Conservation (phyloP, 2,329 filamentous ascomycete genomes). For the Arthroderma sp. region DNA sequence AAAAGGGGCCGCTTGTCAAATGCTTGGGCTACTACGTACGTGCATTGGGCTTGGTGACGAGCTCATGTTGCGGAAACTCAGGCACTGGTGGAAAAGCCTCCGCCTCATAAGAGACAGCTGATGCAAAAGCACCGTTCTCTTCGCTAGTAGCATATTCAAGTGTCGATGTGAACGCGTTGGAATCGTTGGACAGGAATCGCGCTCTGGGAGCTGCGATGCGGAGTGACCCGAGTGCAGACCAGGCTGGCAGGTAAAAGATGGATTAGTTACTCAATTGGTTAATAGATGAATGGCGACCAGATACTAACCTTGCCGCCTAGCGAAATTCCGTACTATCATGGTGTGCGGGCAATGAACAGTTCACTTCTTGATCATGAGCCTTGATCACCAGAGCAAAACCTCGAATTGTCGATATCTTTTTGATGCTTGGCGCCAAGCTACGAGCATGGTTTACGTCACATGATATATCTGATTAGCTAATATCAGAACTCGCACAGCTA, state of each 20-base stretch:
- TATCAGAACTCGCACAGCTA: too few relatives aligned
- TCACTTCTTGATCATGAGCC: constrained; percentile 5
- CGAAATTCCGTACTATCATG: constrained; percentile 31
- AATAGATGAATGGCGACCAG: not conserved
- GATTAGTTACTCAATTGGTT: not conserved
- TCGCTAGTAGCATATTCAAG: not conserved
- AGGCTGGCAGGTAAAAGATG: too few relatives aligned
- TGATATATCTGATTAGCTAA: too few relatives aligned
- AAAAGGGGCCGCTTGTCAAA: not conserved
- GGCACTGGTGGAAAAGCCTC: not conserved
- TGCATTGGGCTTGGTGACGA: not conserved
- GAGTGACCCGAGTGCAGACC: not conserved
- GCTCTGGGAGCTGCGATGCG: constrained; percentile 1
- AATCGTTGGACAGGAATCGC: not conserved
- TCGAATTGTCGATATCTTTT: too few relatives aligned
- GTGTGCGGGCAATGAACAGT: constrained; percentile 10
- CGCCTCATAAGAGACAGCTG: not conserved
- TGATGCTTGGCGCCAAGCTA: too few relatives aligned
- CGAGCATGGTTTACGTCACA: too few relatives aligned
- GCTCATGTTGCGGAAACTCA: not conserved
- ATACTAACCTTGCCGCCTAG: constrained; percentile 28
- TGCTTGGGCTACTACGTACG: not conserved
- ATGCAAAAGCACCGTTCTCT: constrained; percentile 2
- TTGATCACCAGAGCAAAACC: constrained; percentile 1
- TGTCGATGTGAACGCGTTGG: not conserved